phyloP scores from a whole-genome alignment of 345 rosid species.

The Eucalyptus guilfoylei region DNA sequence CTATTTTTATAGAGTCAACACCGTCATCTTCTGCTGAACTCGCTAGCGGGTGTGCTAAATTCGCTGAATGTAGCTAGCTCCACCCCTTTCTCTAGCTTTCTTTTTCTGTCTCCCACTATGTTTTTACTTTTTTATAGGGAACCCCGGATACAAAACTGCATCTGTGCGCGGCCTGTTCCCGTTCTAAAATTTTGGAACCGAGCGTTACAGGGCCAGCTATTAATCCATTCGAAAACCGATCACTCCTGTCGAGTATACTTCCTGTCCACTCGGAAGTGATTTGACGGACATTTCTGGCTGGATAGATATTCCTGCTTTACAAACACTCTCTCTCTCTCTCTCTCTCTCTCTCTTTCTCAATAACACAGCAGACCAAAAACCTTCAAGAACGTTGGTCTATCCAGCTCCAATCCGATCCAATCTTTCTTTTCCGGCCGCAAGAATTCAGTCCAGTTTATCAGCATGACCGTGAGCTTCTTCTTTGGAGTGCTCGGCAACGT shows the following conservation, averaged over 20 bases:
- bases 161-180: background rate
- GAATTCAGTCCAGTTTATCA: background rate
- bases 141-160: accelerated
- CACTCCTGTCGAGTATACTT: background rate
- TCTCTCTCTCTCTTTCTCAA: background rate
- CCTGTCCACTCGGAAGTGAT: background rate
- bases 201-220: background rate
- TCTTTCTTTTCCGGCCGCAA: background rate
- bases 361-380: background rate
- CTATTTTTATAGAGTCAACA: background rate
- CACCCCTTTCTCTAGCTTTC: background rate
- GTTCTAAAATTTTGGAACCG: background rate
- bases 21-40: background rate
- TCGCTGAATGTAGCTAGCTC: background rate
- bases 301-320: background rate
- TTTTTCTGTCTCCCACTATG: background rate
- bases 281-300: background rate
- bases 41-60: background rate
- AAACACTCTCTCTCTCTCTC: background rate
- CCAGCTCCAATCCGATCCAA: background rate
- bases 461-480: conserved; percentile 4
- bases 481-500: conserved; percentile 34
- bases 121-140: background rate
- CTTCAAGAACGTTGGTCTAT: background rate
- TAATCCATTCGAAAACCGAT: background rate